Base-by-base conservation (phyloP, 1,139 yeast species). In the Debaryomyces subglobosus region DNA sequence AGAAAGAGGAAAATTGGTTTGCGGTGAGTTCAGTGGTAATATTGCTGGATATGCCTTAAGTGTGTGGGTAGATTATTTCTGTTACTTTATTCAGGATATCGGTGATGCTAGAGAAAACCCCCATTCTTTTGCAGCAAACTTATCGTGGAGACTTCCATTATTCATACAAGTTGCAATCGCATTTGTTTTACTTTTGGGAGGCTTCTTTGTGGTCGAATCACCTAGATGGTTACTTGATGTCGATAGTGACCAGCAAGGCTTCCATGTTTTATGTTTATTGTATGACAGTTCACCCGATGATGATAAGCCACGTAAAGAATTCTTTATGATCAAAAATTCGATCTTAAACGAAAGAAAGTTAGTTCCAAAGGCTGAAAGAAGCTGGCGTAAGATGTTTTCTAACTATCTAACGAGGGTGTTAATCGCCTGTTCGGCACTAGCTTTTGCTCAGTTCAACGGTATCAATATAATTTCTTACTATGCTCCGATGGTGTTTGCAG, bases 231-330 rank as follows among this genome's bases (percentile, higher is more conserved):
- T 79, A 39, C 62, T 80, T 25, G 82, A 78, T 51, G 77, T 72
- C 15, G 82, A 79, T 50, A 64, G 62, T 51, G 84, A 80, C 53
- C 75, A 69, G 52, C 77, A 76, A 52, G 85, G 84, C 2, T 79
- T 89, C 60, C 77, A 86, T 45, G 96, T 89, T 10, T 79, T 91
- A 58, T 86, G 92, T n/a, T 85, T 89, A 59, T 72, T 92, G 44
- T 89, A 88, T 55, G 84, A 90, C 10, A 83, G 81, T 20, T 68
- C 72, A 29, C 61, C 66, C 2, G 72, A 69, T 44, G 87, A 87
- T 12, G 79, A 79, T 52, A 67, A 67, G 48, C 70, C 73, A 4
- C 51, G 61, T 13, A 56, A 54, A 42, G 95, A 88, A 62, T 90
- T 84, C 64, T 84, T 84, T 54, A 79, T 85, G 56, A 90, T 90